These are phyloP conservation scores for Apiotrichum brassicae DNA, from an alignment of 1,284 basidiomycete species.

Conservation along the genomic window DNA sequence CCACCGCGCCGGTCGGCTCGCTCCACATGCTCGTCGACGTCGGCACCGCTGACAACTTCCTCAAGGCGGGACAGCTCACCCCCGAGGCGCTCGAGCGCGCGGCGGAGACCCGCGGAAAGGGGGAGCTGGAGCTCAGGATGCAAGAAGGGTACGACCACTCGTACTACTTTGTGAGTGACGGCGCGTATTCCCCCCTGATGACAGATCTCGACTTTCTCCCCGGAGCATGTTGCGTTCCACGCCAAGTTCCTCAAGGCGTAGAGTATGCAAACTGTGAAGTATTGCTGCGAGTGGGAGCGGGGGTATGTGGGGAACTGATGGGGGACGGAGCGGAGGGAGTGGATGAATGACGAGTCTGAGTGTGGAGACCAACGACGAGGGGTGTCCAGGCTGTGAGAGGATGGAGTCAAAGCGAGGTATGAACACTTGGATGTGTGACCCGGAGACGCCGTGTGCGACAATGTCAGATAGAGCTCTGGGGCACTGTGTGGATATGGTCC, in stretches of 20 bases:
- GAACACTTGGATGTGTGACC: no score
- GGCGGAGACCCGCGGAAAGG: conserved; percentile 53
- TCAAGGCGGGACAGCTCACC: conserved; percentile 75
- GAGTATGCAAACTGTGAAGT: neutral
- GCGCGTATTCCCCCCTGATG: neutral
- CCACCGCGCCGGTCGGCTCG: conserved; percentile 52
- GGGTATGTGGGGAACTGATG: no score
- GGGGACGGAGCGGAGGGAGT: no score
- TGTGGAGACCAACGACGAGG: no score
- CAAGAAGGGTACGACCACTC: conserved; percentile 88
- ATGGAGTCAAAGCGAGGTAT: no score
- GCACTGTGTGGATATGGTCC: no score
- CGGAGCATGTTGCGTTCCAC: conserved; percentile 51
- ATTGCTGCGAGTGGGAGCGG: no score
- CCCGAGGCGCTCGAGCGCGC: conserved; percentile 82
- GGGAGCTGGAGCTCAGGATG: conserved; percentile 70
- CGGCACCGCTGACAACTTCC: conserved; percentile 80
- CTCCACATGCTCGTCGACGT: conserved; percentile 79
- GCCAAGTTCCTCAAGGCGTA: conserved; percentile 49
- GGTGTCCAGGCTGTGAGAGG: no score
- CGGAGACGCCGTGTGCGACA: no score
- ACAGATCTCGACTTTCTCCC: conserved; percentile 62
- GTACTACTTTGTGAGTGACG: conserved; percentile 74
- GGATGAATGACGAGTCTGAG: no score
- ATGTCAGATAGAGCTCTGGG: no score